Evolutionary conservation across 192 early-diverging fungal species (phyloP).

Genomic region (Geranomyces michiganensis): DNA sequence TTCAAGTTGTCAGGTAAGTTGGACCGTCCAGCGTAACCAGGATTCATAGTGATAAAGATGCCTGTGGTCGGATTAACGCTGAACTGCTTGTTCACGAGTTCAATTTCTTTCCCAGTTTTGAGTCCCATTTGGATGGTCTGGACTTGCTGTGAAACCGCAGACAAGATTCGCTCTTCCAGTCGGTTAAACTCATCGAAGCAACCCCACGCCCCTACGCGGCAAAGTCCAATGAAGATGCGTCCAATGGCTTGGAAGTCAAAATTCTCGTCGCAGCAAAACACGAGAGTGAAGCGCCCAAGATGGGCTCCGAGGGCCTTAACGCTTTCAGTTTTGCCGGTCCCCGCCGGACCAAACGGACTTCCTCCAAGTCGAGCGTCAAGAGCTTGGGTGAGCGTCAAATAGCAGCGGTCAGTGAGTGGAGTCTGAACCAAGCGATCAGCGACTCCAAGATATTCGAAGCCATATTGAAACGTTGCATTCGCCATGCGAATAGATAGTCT

Average conservation of each 20-base stretch:
- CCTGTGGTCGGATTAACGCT: slow-evolving; percentile 86
- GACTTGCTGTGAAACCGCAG: slow-evolving; percentile 99
- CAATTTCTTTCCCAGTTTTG: slow-evolving; percentile 80
- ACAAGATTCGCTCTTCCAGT: slow-evolving; percentile 95
- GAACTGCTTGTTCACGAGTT: slow-evolving; percentile 88
- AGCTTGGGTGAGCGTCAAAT: slow-evolving; percentile 97
- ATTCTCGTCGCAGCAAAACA: slow-evolving; percentile 99
- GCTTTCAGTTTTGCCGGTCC: slow-evolving; percentile 99
- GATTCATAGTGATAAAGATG: slow-evolving; percentile 99
- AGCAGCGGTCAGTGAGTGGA: slow-evolving; percentile 98
- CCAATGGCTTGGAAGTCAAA: slow-evolving; percentile 99
- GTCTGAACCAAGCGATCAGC: slow-evolving; percentile 98
- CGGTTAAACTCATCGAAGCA: slow-evolving; percentile 99
- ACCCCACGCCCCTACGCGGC: slow-evolving; percentile 99
- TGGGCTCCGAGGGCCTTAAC: slow-evolving; percentile 96
- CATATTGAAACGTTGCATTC: slow-evolving; percentile 91
- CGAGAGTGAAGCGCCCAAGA: slow-evolving; percentile 95
- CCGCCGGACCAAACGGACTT: slow-evolving; percentile 97
- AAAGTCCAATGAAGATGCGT: slow-evolving; percentile 98
- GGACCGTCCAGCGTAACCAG: slow-evolving; percentile 97
- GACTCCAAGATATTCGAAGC: slow-evolving; percentile 97
- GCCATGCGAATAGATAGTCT: slow-evolving; percentile 87
- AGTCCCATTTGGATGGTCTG: slow-evolving; percentile 98
- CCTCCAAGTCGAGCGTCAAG: slow-evolving; percentile 91
- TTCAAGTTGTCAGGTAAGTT: slow-evolving; percentile 99